Conservation (phyloP, 2,329 filamentous ascomycete genomes). For the Fusarium chlamydosporum region DNA sequence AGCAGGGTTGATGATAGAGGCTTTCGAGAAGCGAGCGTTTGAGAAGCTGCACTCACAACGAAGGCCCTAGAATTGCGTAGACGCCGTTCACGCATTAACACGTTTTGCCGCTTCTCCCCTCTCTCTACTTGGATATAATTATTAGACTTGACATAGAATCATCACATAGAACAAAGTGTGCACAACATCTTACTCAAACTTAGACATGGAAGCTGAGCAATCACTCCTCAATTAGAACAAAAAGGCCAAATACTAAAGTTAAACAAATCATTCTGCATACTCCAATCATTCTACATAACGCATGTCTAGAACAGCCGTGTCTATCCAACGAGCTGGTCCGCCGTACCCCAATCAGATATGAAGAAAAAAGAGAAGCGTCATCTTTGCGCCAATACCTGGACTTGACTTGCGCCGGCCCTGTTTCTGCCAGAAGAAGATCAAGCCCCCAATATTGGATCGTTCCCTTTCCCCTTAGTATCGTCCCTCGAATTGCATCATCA, state of each 20-base stretch:
- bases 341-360: constrained; percentile 31
- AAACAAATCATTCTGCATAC: constrained; percentile 40
- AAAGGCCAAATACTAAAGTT: constrained; percentile 20
- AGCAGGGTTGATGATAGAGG: constrained; percentile 89
- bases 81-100: neutral
- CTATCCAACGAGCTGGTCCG: constrained; percentile 48
- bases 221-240: constrained; percentile 1
- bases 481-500: constrained; percentile 46
- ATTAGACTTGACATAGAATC: constrained; percentile 1
- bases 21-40: constrained; percentile 86
- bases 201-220: constrained; percentile 1
- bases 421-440: constrained; percentile 16
- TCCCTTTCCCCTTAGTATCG: constrained; percentile 42
- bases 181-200: constrained; percentile 1
- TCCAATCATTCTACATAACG: constrained; percentile 48
- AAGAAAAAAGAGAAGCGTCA: constrained; percentile 40
- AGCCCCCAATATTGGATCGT: constrained; percentile 44
- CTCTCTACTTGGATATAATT: neutral
- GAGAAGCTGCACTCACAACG: constrained; percentile 54
- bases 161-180: neutral
- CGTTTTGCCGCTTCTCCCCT: neutral
- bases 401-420: constrained; percentile 25
- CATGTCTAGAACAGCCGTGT: constrained; percentile 47
- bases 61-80: constrained; percentile 29
- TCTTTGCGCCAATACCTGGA: constrained; percentile 45